Base-by-base conservation (phyloP, 2,329 filamentous ascomycete genomes). In the Ophiostoma perfectum region DNA sequence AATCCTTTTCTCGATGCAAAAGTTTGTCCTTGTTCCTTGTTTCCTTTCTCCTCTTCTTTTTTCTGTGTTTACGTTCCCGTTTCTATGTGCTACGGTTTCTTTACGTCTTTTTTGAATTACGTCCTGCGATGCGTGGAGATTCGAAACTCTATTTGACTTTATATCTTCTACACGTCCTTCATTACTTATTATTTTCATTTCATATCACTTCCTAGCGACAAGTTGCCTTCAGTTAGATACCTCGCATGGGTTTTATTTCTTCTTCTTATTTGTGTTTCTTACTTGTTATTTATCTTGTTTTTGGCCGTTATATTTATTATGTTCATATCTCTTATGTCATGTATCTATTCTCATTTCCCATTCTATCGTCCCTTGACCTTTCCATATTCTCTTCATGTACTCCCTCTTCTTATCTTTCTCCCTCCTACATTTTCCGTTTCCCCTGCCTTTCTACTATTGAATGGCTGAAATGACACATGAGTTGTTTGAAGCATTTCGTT, bases 1-100 rank as follows among this genome's bases (percentile, higher is more conserved):
- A 92, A 79, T 27, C 27, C 27, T 45, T 45, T 18, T 1, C 27
- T 58, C 14, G 62, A 4, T 16, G 36, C 45, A 39, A 41, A 39
- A 39, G 36, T 49, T 42, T 58, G 60, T 42, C 39, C 60, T n/a
- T 66, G n/a, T 27, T 55, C 49, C 27, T 55, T 49, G 47, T 67
- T 65, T n/a, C 11, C 38, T 65, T 47, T 64, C 14, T 49, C 4
- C 18, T 44, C 14, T 38, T 42, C 42, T 45, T 27, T 44, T 44
- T 9, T 47, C 27, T n/a, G 55, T 45, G 38, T 8, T 44, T 27
- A 39, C 14, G 36, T 49, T 60, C 6, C 60, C 41, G 58, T 36
- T 63, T 44, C 14, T 45, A 66, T 66, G 41, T 45, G 42, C n/a
- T 44, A 9, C 38, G 42, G n/a, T 55, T 27, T 45, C 45, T 49